These are phyloP conservation scores for Pseudomicrostroma phylloplanum DNA, from an alignment of 1,284 basidiomycete species.

Conservation along the genomic window DNA sequence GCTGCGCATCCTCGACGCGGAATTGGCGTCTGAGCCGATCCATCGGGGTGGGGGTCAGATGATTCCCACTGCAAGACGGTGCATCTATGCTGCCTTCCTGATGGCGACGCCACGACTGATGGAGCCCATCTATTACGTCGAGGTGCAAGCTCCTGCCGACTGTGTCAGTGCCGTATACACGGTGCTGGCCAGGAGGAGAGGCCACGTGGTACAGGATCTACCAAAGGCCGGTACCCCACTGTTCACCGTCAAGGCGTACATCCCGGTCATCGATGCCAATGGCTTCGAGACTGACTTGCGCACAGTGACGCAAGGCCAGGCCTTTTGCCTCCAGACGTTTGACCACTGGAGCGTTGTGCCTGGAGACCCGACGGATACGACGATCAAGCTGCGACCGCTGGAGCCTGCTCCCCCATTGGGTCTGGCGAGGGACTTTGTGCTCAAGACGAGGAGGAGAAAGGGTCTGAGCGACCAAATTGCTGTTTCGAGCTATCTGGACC, in stretches of 20 bases:
- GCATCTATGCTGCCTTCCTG: constrained; percentile 97
- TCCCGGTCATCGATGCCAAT: constrained; percentile 96
- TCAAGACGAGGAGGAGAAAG: constrained; percentile 93
- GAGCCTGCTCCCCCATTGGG: constrained; percentile 92
- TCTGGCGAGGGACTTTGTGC: constrained; percentile 69
- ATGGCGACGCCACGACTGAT: constrained; percentile 61
- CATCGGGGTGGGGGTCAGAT: constrained; percentile 97
- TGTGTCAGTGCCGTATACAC: constrained; percentile 97
- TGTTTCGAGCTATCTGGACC: constrained; percentile 42
- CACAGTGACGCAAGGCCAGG: constrained; percentile 94
- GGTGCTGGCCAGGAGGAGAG: constrained; percentile 87
- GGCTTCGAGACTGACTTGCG: constrained; percentile 97
- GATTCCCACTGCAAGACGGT: constrained; percentile 91
- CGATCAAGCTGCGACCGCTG: constrained; percentile 85
- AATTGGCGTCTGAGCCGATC: constrained; percentile 86
- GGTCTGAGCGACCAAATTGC: constrained; percentile 51
- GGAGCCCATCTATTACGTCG: constrained; percentile 97
- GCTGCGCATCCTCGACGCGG: constrained; percentile 87
- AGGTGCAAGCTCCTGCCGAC: constrained; percentile 96
- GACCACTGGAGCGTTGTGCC: constrained; percentile 98
- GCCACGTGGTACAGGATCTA: constrained; percentile 94
- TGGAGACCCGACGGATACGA: constrained; percentile 92
- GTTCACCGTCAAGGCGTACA: constrained; percentile 93
- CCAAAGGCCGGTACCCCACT: constrained; percentile 95
- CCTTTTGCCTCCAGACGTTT: constrained; percentile 91